These are phyloP conservation scores for Sedum album DNA, from an alignment of 164 flowering plant genomes.

Conservation along the genomic window DNA sequence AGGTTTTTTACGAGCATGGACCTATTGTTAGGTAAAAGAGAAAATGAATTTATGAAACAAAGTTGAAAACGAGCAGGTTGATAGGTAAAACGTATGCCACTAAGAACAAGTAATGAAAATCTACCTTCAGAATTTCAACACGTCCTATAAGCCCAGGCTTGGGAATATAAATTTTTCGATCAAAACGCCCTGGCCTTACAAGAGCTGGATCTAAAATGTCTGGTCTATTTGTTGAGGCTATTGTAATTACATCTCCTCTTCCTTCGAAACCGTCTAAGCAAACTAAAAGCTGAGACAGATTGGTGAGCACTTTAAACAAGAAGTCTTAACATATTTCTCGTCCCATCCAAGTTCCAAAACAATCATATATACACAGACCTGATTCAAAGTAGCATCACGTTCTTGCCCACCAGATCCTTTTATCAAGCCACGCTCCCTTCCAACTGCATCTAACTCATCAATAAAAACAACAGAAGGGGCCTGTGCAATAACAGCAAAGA, in stretches of 20 bases:
- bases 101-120: neutral
- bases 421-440: slow-evolving; percentile 90
- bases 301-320: slow-evolving; percentile 10
- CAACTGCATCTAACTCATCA: slow-evolving; percentile 98
- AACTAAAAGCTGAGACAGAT: slow-evolving; percentile 70
- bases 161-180: slow-evolving; percentile 76
- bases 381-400: slow-evolving; percentile 98
- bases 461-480: slow-evolving; percentile 97
- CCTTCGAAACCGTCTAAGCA: slow-evolving; percentile 99
- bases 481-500: slow-evolving; percentile 22
- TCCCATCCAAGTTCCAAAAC: neutral
- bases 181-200: slow-evolving; percentile 93
- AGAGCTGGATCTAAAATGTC: slow-evolving; percentile 97
- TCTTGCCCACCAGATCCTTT: slow-evolving; percentile 99
- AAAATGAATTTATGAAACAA: neutral
- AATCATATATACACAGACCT: slow-evolving; percentile 32
- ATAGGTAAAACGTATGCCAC: neutral
- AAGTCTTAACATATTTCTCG: neutral
- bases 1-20: slow-evolving; percentile 94
- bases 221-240: slow-evolving; percentile 95
- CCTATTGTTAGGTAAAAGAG: slow-evolving; percentile 32
- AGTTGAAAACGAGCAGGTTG: neutral
- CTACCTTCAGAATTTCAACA: slow-evolving; percentile 75
- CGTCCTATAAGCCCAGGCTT: slow-evolving; percentile 86
- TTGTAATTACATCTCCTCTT: slow-evolving; percentile 88